Evolutionary conservation across 2,329 filamentous ascomycete genomes (phyloP).

Genomic region (Scortechinia acanthostroma): DNA sequence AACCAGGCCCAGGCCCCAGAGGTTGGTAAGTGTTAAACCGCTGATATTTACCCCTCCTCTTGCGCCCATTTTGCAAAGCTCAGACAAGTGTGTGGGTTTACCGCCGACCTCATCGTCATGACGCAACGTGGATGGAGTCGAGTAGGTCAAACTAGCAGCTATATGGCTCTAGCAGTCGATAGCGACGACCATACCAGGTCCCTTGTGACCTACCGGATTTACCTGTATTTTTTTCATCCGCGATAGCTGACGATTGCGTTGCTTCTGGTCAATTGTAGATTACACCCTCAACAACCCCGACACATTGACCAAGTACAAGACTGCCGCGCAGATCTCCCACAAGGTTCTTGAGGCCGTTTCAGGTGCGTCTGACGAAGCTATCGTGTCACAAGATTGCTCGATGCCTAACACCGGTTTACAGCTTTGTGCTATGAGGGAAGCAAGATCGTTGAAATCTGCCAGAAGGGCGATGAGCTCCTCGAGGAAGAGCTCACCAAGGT

Average conservation of each 20-base stretch:
- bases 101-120: too few species aligned
- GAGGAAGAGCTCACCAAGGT: slow-evolving; percentile 92
- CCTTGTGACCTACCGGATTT: too few species aligned
- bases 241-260: too few species aligned
- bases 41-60: too few species aligned
- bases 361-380: slow-evolving; percentile 37
- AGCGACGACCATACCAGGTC: too few species aligned
- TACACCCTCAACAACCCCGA: slow-evolving; percentile 86
- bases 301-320: slow-evolving; percentile 98
- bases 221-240: too few species aligned
- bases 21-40: slow-evolving; percentile 26
- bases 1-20: slow-evolving; percentile 15
- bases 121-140: too few species aligned
- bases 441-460: slow-evolving; percentile 90
- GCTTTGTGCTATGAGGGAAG: slow-evolving; percentile 69
- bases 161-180: too few species aligned
- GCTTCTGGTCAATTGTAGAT: too few species aligned
- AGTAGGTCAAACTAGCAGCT: too few species aligned
- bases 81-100: too few species aligned
- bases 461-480: slow-evolving; percentile 89
- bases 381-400: slow-evolving; percentile 4
- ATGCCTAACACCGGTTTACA: slow-evolving; percentile 22
- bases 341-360: slow-evolving; percentile 82
- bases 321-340: slow-evolving; percentile 86
- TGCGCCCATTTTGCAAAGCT: too few species aligned